phyloP scores from a whole-genome alignment of 2,329 filamentous ascomycete species.

The Stemphylium beticola region DNA sequence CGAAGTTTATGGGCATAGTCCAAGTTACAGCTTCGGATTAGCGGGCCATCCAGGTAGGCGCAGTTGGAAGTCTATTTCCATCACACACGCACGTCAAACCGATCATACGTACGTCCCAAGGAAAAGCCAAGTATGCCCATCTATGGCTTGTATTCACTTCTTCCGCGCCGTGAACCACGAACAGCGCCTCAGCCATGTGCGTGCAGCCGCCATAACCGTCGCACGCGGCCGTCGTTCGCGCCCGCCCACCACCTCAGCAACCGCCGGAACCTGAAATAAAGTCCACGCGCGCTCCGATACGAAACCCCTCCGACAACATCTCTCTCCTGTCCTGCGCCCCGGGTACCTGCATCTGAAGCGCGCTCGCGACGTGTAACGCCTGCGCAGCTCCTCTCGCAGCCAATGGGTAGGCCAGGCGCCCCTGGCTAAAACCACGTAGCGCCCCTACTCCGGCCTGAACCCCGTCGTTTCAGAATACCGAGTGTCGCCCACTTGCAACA shows the following conservation, averaged over 20 bases:
- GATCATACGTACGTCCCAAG: neutral
- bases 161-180: slow-evolving; percentile 7
- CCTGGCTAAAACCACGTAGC: neutral
- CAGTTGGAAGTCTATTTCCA: neutral
- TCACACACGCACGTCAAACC: neutral
- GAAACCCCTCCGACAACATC: slow-evolving; percentile 9
- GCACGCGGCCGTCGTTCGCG: neutral
- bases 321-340: slow-evolving; percentile 18
- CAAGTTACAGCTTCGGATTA: neutral
- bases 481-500: slow-evolving; percentile 26
- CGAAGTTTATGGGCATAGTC: neutral
- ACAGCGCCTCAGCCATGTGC: neutral
- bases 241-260: slow-evolving; percentile 8
- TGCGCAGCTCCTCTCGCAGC: slow-evolving; percentile 1
- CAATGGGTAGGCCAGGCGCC: slow-evolving; percentile 17
- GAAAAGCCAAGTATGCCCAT: slow-evolving; percentile 1
- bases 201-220: slow-evolving; percentile 3
- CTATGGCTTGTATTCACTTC: neutral
- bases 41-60: slow-evolving; percentile 4
- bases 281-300: slow-evolving; percentile 12
- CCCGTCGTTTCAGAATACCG: slow-evolving; percentile 30
- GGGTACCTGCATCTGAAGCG: slow-evolving; percentile 28
- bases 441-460: slow-evolving; percentile 10
- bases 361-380: slow-evolving; percentile 25
- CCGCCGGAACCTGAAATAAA: slow-evolving; percentile 10